Evolutionary conservation across 192 early-diverging fungal species (phyloP).

Genomic region (Backusella australiensis): DNA sequence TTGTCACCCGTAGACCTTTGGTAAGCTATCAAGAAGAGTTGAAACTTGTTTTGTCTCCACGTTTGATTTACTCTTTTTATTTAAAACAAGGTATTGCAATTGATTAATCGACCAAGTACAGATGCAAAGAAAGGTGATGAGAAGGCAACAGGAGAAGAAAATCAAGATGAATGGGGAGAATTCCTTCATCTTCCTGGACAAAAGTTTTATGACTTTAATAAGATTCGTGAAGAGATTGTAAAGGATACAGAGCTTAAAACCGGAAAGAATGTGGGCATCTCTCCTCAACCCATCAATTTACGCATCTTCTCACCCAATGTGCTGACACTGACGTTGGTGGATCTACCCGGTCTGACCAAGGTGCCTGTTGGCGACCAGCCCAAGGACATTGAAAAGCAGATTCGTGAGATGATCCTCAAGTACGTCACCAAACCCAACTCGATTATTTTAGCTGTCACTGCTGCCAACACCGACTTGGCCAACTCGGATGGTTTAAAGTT

Average conservation of each 20-base stretch:
- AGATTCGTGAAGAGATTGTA: conserved; percentile 96
- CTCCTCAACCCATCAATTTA: conserved; percentile 94
- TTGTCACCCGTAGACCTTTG: conserved; percentile 96
- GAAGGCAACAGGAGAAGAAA: conserved; percentile 44
- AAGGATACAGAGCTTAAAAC: conserved; percentile 90
- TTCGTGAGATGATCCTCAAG: conserved; percentile 97
- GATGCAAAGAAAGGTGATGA: not conserved
- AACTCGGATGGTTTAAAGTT: conserved; percentile 99
- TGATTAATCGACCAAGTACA: conserved; percentile 84
- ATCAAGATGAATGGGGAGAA: conserved; percentile 97
- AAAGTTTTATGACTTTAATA: conserved; percentile 94
- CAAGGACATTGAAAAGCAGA: conserved; percentile 98
- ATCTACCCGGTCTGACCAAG: conserved; percentile 99
- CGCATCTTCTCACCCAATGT: conserved; percentile 98
- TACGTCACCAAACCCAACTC: conserved; percentile 98
- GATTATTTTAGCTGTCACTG: conserved; percentile 97
- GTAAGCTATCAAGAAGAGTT: conserved; percentile 38
- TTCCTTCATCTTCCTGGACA: conserved; percentile 97
- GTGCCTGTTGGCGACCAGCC: conserved; percentile 99
- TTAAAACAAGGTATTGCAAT: conserved; percentile 66
- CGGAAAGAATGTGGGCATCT: conserved; percentile 83
- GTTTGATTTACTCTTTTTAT: not conserved
- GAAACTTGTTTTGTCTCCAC: not conserved
- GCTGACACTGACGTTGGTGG: conserved; percentile 96
- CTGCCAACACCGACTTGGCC: conserved; percentile 98